Evolutionary conservation across 1,139 yeast species (phyloP), one percentile per base, ranked within the genome.

Genomic region (Lodderomyces margitis): DNA sequence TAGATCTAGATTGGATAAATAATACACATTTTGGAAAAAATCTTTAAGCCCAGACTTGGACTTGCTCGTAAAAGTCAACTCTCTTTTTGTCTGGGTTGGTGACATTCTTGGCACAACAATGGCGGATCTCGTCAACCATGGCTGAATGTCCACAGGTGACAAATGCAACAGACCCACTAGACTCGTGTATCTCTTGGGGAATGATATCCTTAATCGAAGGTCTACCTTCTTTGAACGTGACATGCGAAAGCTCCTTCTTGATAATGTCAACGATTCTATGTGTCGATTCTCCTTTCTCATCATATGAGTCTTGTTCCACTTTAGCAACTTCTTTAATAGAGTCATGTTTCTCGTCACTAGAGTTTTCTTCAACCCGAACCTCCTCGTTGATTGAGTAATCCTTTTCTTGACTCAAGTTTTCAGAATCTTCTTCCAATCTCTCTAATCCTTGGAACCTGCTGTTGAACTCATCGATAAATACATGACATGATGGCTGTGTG

Each of bases 141-240:
- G 53, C 44, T 11, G 78, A 75, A 42, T 77, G 80, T 2, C 83
- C 83, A 61, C 84, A 79, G 4, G 75, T 57, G 3, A 74, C 61
- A 40, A 77, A 67, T 0, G 75, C 75, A 31, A 67, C 56, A 2
- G 74, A 62, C 3, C 68, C 70, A 2, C 45, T 39, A 5, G 68
- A 56, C 34, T 61, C 64, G 4, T 50, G 50, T 11, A 66, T 49
- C 43, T 66, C 68, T 11, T 49, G 37, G 14, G 47, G 42, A 2
- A 69, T 64, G 10, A 67, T 35, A 1, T 47, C 52, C 8, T 57
- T 56, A 45, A 68, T 54, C 15, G 46, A 40, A 2, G 75, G 75
- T 46, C 74, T 59, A 3, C 68, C 69, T 31, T 58, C 61, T 38
- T 47, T 53, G 48, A 70, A 65, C 1, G 48, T 47, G 11, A 69